Evolutionary conservation across 2,329 filamentous ascomycete genomes (phyloP).

Genomic region (Penicillium sp.): DNA sequence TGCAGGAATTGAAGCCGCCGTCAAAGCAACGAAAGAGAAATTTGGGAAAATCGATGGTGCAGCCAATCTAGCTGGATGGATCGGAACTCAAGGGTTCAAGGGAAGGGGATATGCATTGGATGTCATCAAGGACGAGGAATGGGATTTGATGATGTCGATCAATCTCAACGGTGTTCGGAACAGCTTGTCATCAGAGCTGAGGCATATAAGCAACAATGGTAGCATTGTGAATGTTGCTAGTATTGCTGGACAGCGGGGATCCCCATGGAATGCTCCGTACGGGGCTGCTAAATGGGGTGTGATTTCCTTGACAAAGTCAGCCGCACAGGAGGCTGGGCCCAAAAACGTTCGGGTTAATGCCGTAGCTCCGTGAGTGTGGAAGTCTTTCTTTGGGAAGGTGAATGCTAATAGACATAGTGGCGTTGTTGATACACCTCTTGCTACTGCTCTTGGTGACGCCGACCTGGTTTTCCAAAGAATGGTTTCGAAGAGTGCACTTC

Average conservation of each 20-base stretch:
- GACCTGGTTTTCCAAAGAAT: not conserved
- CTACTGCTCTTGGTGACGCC: not conserved
- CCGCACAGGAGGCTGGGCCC: not conserved
- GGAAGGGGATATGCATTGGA: not conserved
- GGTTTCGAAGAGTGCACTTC: not conserved
- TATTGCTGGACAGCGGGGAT: not conserved
- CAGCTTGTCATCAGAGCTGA: not conserved
- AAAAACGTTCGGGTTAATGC: not conserved
- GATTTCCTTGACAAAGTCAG: not conserved
- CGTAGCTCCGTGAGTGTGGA: not conserved
- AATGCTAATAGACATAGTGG: not conserved
- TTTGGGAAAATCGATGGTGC: not conserved
- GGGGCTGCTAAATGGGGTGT: not conserved
- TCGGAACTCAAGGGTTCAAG: not conserved
- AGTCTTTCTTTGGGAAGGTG: fast-evolving
- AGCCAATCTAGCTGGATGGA: not conserved
- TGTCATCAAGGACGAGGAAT: not conserved
- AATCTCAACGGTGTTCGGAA: not conserved
- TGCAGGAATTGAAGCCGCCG: not conserved
- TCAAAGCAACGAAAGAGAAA: not conserved
- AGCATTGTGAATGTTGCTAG: not conserved
- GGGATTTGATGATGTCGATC: not conserved
- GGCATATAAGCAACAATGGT: not conserved
- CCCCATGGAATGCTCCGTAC: not conserved
- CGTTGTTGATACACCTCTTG: not conserved